A percentile compares a stretch with the other conserved stretches of the same genome.
Evolutionary conservation across 768 basidiomycete genomes (phyloP).

Genomic region (Phaffia tasmanica): DNA sequence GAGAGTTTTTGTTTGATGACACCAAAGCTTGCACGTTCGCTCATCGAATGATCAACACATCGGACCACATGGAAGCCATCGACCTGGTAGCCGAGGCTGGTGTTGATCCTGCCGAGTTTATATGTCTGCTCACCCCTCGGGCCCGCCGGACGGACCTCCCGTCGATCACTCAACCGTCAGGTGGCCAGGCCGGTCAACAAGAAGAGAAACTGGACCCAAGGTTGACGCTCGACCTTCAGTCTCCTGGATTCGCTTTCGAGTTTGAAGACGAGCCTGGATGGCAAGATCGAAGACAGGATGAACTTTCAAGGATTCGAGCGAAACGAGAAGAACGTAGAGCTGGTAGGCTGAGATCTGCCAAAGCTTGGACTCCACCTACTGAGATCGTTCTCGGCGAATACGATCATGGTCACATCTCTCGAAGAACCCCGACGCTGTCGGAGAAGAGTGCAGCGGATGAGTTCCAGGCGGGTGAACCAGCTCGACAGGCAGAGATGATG

Average conservation of each 20-base stretch:
- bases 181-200: neutral
- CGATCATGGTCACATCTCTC: neutral
- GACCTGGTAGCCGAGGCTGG: constrained; percentile 35
- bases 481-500: neutral
- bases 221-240: neutral
- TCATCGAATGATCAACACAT: constrained; percentile 37
- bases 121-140: neutral
- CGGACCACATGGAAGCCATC: constrained; percentile 39
- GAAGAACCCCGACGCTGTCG: constrained; percentile 9
- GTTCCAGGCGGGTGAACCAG: neutral
- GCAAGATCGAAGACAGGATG: constrained; percentile 17
- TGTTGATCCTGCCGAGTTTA: constrained; percentile 17
- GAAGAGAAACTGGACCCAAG: neutral
- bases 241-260: neutral
- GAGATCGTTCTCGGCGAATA: no score
- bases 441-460: constrained; percentile 16
- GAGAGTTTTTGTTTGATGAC: constrained; percentile 36
- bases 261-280: constrained; percentile 13
- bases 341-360: no score
- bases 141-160: no score
- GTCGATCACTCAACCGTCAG: neutral
- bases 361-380: no score
- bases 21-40: constrained; percentile 36
- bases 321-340: no score
- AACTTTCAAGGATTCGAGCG: constrained; percentile 2